phyloP scores from a whole-genome alignment of 2,329 filamentous ascomycete species.

The Talaromyces funiculosus region DNA sequence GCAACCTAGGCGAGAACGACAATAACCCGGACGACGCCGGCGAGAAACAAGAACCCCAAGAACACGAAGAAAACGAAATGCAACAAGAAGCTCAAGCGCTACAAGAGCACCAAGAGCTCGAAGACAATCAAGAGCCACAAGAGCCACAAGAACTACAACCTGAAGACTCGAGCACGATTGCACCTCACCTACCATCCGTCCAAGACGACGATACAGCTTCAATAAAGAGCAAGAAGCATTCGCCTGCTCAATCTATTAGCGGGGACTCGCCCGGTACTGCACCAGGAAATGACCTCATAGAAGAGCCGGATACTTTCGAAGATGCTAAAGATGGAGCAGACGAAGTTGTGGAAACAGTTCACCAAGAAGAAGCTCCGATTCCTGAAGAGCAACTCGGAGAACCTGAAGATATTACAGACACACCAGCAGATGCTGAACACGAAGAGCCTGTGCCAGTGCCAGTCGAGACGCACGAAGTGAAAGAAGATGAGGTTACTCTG shows the following conservation, averaged over 20 bases:
- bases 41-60: background rate
- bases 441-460: background rate
- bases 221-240: background rate
- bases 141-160: background rate
- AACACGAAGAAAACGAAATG: background rate
- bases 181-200: constrained; percentile 8
- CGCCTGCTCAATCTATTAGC: background rate
- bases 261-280: background rate
- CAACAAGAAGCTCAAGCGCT: background rate
- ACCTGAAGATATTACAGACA: background rate
- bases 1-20: background rate
- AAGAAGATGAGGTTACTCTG: background rate
- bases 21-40: background rate
- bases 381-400: background rate
- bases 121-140: background rate
- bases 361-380: background rate
- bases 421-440: constrained; percentile 3
- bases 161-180: constrained; percentile 7
- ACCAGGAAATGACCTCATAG: background rate
- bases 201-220: constrained; percentile 7
- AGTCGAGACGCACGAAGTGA: background rate
- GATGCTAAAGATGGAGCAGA: background rate
- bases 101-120: background rate
- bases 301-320: background rate
- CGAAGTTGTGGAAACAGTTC: background rate